phyloP scores from a whole-genome alignment of 257 asterid genomes.

The Catharanthus roseus region DNA sequence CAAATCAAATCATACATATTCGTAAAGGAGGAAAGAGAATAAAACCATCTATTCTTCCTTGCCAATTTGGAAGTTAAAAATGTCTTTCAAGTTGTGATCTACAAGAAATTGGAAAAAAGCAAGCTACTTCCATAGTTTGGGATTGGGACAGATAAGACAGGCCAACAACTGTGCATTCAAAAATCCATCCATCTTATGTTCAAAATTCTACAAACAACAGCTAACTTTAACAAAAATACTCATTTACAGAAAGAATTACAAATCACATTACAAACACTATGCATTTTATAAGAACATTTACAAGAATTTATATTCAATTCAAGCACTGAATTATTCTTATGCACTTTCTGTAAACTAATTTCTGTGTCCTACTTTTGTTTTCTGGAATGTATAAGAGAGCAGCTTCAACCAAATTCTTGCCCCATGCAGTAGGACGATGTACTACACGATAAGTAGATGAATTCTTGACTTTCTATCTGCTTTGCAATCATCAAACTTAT shows the following conservation, averaged over 20 bases:
- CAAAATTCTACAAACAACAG: constrained; percentile 13
- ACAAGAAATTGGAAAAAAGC: background rate
- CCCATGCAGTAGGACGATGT: constrained; percentile 22
- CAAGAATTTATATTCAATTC: constrained; percentile 31
- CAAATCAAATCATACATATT: too few species aligned
- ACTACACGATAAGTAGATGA: too few species aligned
- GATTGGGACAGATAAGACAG: background rate
- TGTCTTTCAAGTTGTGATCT: background rate
- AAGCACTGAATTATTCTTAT: constrained; percentile 12
- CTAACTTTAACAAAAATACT: constrained; percentile 11
- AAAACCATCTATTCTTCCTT: background rate
- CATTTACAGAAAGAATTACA: constrained; percentile 49
- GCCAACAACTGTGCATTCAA: background rate
- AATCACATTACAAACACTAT: constrained; percentile 23
- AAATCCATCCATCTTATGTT: constrained; percentile 1
- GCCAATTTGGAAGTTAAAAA: background rate
- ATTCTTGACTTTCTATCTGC: constrained; percentile 4
- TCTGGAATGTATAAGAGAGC: constrained; percentile 15
- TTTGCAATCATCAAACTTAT: constrained; percentile 11
- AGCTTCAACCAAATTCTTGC: constrained; percentile 22
- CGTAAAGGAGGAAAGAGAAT: background rate
- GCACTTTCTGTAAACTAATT: constrained; percentile 19
- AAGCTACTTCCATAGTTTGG: background rate
- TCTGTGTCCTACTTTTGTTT: constrained; percentile 18
- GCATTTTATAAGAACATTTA: constrained; percentile 23